Conservation (phyloP, 2,329 filamentous ascomycete genomes). For the Talaromyces sp. region DNA sequence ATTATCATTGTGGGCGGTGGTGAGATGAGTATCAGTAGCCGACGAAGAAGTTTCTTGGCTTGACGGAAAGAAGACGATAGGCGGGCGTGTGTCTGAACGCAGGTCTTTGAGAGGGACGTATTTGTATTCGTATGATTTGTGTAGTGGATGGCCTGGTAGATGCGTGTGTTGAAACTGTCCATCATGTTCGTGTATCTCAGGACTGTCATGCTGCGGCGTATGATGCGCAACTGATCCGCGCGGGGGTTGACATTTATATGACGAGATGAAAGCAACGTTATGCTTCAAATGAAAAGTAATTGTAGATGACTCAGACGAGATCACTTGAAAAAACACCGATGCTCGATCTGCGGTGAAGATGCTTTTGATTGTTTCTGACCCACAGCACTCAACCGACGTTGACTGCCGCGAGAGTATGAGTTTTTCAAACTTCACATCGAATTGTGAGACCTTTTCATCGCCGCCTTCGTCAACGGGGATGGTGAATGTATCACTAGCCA, state of each 20-base stretch:
- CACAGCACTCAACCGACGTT: constrained; percentile 17
- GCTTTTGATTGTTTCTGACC: constrained; percentile 18
- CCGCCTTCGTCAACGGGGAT: constrained; percentile 34
- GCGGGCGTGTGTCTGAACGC: constrained; percentile 21
- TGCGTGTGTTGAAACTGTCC: constrained; percentile 22
- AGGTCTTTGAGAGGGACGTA: constrained; percentile 30
- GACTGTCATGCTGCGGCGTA: not conserved
- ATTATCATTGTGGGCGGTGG: constrained; percentile 4
- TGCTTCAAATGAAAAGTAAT: constrained; percentile 44
- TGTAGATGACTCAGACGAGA: not conserved
- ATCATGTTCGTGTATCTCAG: not conserved
- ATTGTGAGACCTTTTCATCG: constrained; percentile 21
- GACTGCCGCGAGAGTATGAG: not conserved
- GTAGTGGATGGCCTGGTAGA: constrained; percentile 40
- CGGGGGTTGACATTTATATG: constrained; percentile 52
- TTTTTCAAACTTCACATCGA: constrained; percentile 20
- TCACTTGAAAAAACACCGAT: constrained; percentile 26
- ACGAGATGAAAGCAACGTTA: constrained; percentile 54
- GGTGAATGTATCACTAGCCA: constrained; percentile 38
- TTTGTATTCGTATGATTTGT: constrained; percentile 34
- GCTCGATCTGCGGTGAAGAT: constrained; percentile 26
- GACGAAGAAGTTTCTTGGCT: not conserved
- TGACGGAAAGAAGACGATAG: constrained; percentile 5
- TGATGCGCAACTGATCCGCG: constrained; percentile 28
- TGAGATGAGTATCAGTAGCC: not conserved